phyloP scores from a whole-genome alignment of 2,329 filamentous ascomycete genomes.

The Aurifilum marmelostoma region DNA sequence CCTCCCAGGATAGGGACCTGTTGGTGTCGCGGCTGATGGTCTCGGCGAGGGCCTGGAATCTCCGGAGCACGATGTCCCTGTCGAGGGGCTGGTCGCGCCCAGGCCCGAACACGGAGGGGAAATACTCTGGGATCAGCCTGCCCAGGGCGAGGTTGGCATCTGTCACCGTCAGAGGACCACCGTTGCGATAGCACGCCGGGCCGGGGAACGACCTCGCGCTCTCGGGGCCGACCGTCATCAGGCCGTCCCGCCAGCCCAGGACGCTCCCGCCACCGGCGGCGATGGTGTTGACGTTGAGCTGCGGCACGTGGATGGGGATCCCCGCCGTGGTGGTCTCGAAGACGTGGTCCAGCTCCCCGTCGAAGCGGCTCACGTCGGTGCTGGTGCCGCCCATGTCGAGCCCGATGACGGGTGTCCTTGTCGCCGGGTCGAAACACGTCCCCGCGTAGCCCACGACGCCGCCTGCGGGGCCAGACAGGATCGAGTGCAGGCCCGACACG shows the following conservation, averaged over 20 bases:
- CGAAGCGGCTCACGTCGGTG: slow-evolving; percentile 23
- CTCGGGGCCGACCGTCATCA: slow-evolving; percentile 21
- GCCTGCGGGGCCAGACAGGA: slow-evolving; percentile 23
- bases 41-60: slow-evolving; percentile 15
- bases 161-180: slow-evolving; percentile 22
- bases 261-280: slow-evolving; percentile 21
- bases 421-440: slow-evolving; percentile 5
- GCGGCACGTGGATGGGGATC: slow-evolving; percentile 20
- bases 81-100: slow-evolving; percentile 19
- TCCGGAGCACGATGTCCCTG: slow-evolving; percentile 4
- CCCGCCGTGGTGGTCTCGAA: slow-evolving; percentile 26
- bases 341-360: slow-evolving; percentile 22
- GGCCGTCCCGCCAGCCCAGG: slow-evolving; percentile 20
- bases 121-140: slow-evolving; percentile 20
- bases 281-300: slow-evolving; percentile 23
- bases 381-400: slow-evolving; percentile 25
- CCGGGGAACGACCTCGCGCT: slow-evolving; percentile 15
- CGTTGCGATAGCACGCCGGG: slow-evolving; percentile 22
- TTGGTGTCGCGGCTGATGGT: slow-evolving; percentile 17
- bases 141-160: slow-evolving; percentile 21
- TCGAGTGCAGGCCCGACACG: slow-evolving; percentile 19
- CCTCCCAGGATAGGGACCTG: slow-evolving; percentile 9
- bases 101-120: slow-evolving; percentile 19
- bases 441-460: slow-evolving; percentile 23
- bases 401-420: slow-evolving; percentile 13